Base-by-base conservation (phyloP, 495 filamentous ascomycete species). In the Hyaloscypha hepaticicola region DNA sequence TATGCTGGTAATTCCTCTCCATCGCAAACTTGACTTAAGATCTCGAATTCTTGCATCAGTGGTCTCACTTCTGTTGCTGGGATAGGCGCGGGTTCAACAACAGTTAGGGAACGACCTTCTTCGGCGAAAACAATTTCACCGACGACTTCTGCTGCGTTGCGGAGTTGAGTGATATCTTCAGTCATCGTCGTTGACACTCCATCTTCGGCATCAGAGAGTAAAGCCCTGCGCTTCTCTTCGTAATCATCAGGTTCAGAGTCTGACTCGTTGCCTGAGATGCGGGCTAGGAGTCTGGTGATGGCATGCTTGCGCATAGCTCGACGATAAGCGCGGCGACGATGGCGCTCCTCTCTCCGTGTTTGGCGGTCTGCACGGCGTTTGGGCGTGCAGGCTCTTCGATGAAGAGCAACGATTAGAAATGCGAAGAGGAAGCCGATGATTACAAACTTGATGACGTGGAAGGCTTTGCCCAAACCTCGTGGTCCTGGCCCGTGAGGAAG, bases 101-200 rank as follows among this genome's bases (percentile, higher is more conserved):
- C 19, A 19, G 14, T 50, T 45, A 58, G 26, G 7, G 55, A 19
- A 12, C 74, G 74, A 22, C 72, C 76, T 59, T 77, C 77, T 57
- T 78, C 78, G 11, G 78, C 78, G 25, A 75, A 74, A 28, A 82
- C 73, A 26, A 86, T 73, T 55, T 74, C 72, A 16, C 73, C 77
- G 5, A 85, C 79, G 16, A 82, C 63, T 9, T 71, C 71, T 21
- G 80, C 74, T 21, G 76, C 82, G 41, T 76, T 73, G 45, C 80
- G 76, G 28, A 85, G 77, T 31, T 78, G 77, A 2, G 76, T 72
- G 51, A 85, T 76, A 67, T 86, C 81, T 9, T 75, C 72, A 0
- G 64, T 59, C 72, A 77, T 64, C 11, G 55, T 66, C 33, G 57
- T 73, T 58, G 51, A 76, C 69, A 55, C 64, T 49, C 73, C 72